Evolutionary conservation across 768 basidiomycete genomes (phyloP).

Genomic region (Infundibulicybe gibba): DNA sequence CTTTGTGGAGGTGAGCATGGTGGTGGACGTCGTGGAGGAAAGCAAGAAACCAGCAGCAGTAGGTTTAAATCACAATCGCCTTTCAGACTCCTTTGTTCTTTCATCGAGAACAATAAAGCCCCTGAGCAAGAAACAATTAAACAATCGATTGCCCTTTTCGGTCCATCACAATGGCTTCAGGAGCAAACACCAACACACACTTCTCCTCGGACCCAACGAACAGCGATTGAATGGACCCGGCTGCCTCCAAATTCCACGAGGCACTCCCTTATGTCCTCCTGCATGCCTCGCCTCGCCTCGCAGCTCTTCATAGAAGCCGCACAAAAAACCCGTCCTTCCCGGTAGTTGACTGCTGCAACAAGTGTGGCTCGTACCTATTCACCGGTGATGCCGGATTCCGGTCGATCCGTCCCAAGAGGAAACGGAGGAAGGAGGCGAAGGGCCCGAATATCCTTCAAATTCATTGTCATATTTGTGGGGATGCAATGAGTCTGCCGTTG

Average conservation of each 20-base stretch:
- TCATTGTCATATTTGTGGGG: slow-evolving; percentile 28
- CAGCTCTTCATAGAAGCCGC: slow-evolving; percentile 57
- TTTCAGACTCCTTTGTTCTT: too few species aligned
- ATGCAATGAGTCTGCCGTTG: slow-evolving; percentile 12
- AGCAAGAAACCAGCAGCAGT: neutral
- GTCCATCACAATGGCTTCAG: neutral
- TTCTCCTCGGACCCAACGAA: slow-evolving; percentile 4
- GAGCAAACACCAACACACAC: slow-evolving; percentile 3
- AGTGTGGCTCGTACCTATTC: slow-evolving; percentile 49
- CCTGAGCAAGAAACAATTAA: too few species aligned
- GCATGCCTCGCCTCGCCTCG: slow-evolving; percentile 49
- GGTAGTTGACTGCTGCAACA: slow-evolving; percentile 33
- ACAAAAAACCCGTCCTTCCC: slow-evolving; percentile 20
- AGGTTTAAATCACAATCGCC: too few species aligned
- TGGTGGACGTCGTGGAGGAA: slow-evolving; percentile 4
- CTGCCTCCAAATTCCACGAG: slow-evolving; percentile 42
- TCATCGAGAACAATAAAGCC: too few species aligned
- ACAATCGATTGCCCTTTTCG: neutral
- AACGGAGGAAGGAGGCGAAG: too few species aligned
- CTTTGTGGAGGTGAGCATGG: slow-evolving; percentile 22
- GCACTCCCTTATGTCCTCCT: slow-evolving; percentile 47
- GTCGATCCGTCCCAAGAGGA: slow-evolving; percentile 16
- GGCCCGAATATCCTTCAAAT: slow-evolving; percentile 11
- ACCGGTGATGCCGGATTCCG: slow-evolving; percentile 33
- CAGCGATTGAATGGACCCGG: slow-evolving; percentile 14